A percentile compares a stretch with the other conserved stretches of the same genome.
Evolutionary conservation across 495 filamentous ascomycete species (phyloP).

Genomic region (Amphirosellinia nigrospora): DNA sequence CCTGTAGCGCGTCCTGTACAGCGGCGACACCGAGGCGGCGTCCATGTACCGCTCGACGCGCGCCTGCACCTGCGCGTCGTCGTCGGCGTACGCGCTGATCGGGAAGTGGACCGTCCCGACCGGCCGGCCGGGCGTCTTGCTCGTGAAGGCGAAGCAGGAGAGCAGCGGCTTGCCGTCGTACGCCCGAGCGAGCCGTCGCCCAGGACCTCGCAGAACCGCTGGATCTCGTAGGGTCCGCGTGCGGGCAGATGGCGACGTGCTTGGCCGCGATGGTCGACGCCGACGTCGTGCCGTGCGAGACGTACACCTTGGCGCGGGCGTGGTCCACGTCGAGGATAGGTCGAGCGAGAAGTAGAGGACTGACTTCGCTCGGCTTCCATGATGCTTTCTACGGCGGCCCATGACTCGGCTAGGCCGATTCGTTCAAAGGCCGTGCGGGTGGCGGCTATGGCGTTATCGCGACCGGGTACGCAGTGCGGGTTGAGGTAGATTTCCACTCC

Average conservation of each 20-base stretch:
- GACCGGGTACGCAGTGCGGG: slow-evolving; percentile 8
- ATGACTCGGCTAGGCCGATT: slow-evolving; percentile 23
- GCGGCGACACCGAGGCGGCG: slow-evolving; percentile 8
- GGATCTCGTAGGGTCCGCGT: slow-evolving; percentile 32
- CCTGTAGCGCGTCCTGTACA: slow-evolving; percentile 19
- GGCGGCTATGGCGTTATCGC: neutral
- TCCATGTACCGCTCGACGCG: slow-evolving; percentile 22
- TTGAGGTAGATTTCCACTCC: slow-evolving; percentile 34
- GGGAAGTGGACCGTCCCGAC: slow-evolving; percentile 21
- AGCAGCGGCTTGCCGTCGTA: slow-evolving; percentile 8
- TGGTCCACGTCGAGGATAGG: slow-evolving; percentile 16
- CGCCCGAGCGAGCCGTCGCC: slow-evolving; percentile 21
- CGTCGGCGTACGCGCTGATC: slow-evolving; percentile 12
- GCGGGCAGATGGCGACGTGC: slow-evolving; percentile 25
- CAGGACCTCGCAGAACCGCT: slow-evolving; percentile 30
- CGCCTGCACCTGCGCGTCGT: slow-evolving; percentile 7
- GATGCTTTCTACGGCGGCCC: slow-evolving; percentile 22
- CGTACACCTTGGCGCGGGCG: slow-evolving; percentile 28
- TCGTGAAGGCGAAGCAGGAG: slow-evolving; percentile 17
- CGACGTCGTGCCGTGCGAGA: slow-evolving; percentile 23
- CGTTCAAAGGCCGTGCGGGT: slow-evolving; percentile 24
- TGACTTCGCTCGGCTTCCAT: slow-evolving; percentile 8
- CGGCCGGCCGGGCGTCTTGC: slow-evolving; percentile 7
- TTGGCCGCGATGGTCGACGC: slow-evolving; percentile 26
- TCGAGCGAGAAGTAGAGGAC: slow-evolving; percentile 29